Evolutionary conservation across 2,329 filamentous ascomycete species (phyloP).

Genomic region (Monilinia fructigena): DNA sequence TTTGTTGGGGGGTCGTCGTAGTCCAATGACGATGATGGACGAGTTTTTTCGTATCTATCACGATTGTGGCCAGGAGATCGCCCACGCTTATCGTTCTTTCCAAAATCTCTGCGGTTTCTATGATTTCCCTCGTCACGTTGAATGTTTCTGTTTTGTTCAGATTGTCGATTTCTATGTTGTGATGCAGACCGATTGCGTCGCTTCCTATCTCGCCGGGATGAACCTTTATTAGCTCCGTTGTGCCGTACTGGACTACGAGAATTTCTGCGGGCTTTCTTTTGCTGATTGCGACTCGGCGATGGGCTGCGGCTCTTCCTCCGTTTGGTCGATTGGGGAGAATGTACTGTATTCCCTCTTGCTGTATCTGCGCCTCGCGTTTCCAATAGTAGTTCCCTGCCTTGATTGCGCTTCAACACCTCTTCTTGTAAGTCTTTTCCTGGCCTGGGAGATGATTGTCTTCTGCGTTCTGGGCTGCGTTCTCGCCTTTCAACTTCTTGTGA

Average conservation of each 20-base stretch:
- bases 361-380: slow-evolving; percentile 41
- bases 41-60: slow-evolving; percentile 31
- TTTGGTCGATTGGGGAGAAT: slow-evolving; percentile 39
- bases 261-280: slow-evolving; percentile 38
- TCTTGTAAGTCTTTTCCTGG: slow-evolving; percentile 37
- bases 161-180: slow-evolving; percentile 36
- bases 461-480: slow-evolving; percentile 38
- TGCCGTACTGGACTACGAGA: slow-evolving; percentile 37
- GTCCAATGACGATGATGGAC: slow-evolving; percentile 22
- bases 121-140: slow-evolving; percentile 30
- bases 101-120: slow-evolving; percentile 35
- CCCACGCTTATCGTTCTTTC: slow-evolving; percentile 33
- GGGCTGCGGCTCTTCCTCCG: slow-evolving; percentile 40
- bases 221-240: slow-evolving; percentile 29
- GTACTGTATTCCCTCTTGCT: slow-evolving; percentile 35
- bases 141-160: slow-evolving; percentile 31
- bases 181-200: slow-evolving; percentile 35
- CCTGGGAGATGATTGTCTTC: slow-evolving; percentile 37
- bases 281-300: slow-evolving; percentile 38
- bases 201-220: slow-evolving; percentile 35
- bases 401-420: slow-evolving; percentile 40
- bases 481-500: slow-evolving; percentile 35
- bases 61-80: slow-evolving; percentile 37
- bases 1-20: slow-evolving; percentile 26
- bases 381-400: slow-evolving; percentile 39